A percentile compares a stretch with the other conserved stretches of the same genome.
These are phyloP conservation scores for Platanus orientalis DNA, from an alignment of 164 flowering plant genomes.

Conservation along the genomic window DNA sequence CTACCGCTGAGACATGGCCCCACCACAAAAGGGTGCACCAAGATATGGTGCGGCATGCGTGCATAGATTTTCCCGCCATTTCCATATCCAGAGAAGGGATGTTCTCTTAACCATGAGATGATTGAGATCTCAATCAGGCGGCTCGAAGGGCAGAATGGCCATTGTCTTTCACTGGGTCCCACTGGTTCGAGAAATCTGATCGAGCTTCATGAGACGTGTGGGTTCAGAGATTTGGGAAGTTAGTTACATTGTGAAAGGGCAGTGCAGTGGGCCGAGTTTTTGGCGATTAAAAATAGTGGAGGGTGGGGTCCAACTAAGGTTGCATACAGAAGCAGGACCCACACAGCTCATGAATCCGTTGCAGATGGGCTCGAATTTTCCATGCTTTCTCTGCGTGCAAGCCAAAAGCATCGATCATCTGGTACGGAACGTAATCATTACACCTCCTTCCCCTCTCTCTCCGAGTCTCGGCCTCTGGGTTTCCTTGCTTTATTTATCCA, in stretches of 20 bases:
- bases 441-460: constrained; percentile 1
- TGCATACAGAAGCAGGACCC: constrained; percentile 41
- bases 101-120: no score
- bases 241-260: no score
- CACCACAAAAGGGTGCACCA: background rate
- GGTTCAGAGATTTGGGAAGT: background rate
- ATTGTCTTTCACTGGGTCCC: background rate
- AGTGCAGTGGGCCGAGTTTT: background rate
- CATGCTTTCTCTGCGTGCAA: constrained; percentile 30
- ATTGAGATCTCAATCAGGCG: no score
- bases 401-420: constrained; percentile 20
- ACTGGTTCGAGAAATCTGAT: background rate
- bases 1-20: background rate
- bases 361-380: constrained; percentile 29
- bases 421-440: constrained; percentile 17
- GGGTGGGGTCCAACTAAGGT: constrained; percentile 24
- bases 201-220: background rate
- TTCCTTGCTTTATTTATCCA: constrained; percentile 8
- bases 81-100: background rate
- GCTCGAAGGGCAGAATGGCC: no score
- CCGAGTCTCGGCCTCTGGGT: background rate
- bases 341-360: constrained; percentile 27
- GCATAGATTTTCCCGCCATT: background rate
- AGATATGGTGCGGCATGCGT: background rate
- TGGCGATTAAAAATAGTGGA: constrained; percentile 5